Evolutionary conservation across 169 alveolate species (phyloP).

Genomic region (Pseudocohnilembus persalinus): DNA sequence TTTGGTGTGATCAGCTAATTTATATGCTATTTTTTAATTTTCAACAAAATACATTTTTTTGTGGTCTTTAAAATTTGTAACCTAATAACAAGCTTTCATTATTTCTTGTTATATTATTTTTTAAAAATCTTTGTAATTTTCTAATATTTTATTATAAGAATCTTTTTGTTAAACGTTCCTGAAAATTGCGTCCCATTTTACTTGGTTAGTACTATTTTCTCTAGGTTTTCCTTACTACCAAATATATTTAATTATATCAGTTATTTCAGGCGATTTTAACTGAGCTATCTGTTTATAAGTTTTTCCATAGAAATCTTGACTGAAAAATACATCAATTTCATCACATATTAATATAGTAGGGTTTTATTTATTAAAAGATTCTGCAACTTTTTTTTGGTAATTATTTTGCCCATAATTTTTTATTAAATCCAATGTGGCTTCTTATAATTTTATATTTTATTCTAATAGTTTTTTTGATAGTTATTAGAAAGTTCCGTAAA

Average conservation of each 20-base stretch:
- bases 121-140: background rate
- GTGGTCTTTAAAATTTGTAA: background rate
- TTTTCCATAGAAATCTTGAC: slow-evolving; percentile 8
- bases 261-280: background rate
- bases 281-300: background rate
- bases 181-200: background rate
- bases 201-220: background rate
- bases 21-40: slow-evolving; percentile 1
- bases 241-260: background rate
- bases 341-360: too few species aligned
- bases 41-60: background rate
- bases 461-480: background rate
- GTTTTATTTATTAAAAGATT: slow-evolving; percentile 10
- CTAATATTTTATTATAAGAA: background rate
- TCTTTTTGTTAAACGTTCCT: background rate
- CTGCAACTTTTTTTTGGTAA: background rate
- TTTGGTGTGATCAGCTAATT: background rate
- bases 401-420: background rate
- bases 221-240: too few species aligned
- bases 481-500: background rate
- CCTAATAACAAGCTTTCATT: background rate
- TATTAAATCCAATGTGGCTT: background rate
- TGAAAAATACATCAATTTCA: slow-evolving; percentile 36
- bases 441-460: background rate
- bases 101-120: background rate